These are phyloP conservation scores for Pseudogymnoascus sp. DNA, from an alignment of 2,329 filamentous ascomycete species.

Conservation along the genomic window DNA sequence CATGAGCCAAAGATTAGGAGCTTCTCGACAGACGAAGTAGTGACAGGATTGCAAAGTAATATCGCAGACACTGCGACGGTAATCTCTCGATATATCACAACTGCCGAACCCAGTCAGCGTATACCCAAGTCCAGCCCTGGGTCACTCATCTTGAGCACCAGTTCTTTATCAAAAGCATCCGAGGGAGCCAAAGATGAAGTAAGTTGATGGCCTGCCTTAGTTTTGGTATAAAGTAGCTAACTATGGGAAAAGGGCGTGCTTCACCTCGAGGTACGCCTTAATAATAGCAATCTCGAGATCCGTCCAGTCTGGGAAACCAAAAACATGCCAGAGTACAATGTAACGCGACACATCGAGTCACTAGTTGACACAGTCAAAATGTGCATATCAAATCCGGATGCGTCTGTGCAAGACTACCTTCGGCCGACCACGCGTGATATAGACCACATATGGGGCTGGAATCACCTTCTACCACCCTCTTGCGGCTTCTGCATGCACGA, in stretches of 20 bases:
- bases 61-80: constrained; percentile 23
- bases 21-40: constrained; percentile 28
- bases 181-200: constrained; percentile 22
- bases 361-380: constrained; percentile 34
- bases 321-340: constrained; percentile 35
- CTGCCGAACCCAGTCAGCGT: not conserved
- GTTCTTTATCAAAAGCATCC: constrained; percentile 8
- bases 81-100: constrained; percentile 23
- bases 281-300: constrained; percentile 26
- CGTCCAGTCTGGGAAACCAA: constrained; percentile 35
- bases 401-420: constrained; percentile 28
- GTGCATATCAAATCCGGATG: constrained; percentile 25
- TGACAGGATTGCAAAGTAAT: constrained; percentile 27
- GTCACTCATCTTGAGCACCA: constrained; percentile 15
- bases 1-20: constrained; percentile 15
- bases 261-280: constrained; percentile 28
- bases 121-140: not conserved
- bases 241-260: constrained; percentile 22
- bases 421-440: constrained; percentile 32
- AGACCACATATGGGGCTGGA: constrained; percentile 40
- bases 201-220: constrained; percentile 10
- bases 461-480: constrained; percentile 34
- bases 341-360: constrained; percentile 34
- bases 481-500: constrained; percentile 40
- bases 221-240: constrained; percentile 14